Percentiles rank a stretch among this genome's conserved stretches.
Evolutionary conservation across 2,329 filamentous ascomycete genomes (phyloP).

Genomic region (Hypoxylon rubiginosum): DNA sequence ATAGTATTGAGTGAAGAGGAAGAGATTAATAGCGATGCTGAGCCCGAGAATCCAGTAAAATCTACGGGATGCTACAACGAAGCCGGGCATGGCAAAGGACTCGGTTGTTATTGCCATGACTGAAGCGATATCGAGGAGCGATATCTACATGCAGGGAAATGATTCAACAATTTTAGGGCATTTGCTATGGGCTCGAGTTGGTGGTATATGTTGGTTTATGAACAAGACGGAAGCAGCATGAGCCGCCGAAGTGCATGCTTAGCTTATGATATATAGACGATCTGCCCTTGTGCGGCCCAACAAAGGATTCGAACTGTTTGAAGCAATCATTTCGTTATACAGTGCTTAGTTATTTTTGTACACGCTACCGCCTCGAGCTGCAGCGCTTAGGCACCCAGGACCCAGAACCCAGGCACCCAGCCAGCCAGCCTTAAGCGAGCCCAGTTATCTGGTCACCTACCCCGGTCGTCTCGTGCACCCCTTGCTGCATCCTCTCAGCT

Average conservation of each 20-base stretch:
- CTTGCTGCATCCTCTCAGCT: not conserved
- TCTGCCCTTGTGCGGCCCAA: not conserved
- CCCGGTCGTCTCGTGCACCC: not conserved
- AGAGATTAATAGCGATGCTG: not conserved
- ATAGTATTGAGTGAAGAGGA: conserved; percentile 1
- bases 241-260: not conserved
- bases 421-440: not conserved
- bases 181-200: not conserved
- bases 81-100: not conserved
- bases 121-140: not conserved
- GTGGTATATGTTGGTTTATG: not conserved
- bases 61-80: not conserved
- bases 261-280: not conserved
- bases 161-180: too few relatives aligned
- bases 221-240: not conserved
- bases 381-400: too few relatives aligned
- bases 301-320: not conserved
- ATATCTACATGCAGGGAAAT: not conserved
- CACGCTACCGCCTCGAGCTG: not conserved
- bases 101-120: not conserved
- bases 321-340: not conserved
- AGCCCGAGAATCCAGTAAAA: not conserved
- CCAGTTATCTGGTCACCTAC: not conserved
- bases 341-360: not conserved
- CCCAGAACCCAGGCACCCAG: too few relatives aligned